phyloP scores from a whole-genome alignment of 2,329 filamentous ascomycete species.

The Exophiala viscosa region DNA sequence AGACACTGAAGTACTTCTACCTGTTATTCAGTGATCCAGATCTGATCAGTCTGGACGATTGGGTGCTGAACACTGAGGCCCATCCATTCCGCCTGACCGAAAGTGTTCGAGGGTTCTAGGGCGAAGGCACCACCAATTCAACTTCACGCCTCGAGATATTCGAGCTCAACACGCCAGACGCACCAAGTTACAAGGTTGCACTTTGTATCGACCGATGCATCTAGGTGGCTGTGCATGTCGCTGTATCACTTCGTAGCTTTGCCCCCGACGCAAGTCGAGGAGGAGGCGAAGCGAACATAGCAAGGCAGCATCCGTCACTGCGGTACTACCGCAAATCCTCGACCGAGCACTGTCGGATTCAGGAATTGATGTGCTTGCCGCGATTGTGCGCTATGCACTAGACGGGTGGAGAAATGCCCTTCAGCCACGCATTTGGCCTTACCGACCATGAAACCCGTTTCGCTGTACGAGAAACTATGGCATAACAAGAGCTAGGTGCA shows the following conservation, averaged over 20 bases:
- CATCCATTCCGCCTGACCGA: slow-evolving; percentile 33
- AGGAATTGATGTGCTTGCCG: slow-evolving; percentile 8
- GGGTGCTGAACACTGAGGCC: slow-evolving; percentile 44
- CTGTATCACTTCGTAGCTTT: too few relatives aligned
- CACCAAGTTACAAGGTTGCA: too few relatives aligned
- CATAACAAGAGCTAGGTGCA: too few relatives aligned
- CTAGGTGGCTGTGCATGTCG: too few relatives aligned
- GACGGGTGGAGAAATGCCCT: too few relatives aligned
- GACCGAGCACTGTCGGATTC: slow-evolving; percentile 8
- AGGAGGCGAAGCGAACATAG: too few relatives aligned
- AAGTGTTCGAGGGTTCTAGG: slow-evolving; percentile 1
- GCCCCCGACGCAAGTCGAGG: too few relatives aligned
- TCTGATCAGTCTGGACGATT: slow-evolving; percentile 44
- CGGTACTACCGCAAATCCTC: slow-evolving; percentile 9
- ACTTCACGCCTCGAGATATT: slow-evolving; percentile 1
- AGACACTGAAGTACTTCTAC: slow-evolving; percentile 48
- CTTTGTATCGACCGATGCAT: too few relatives aligned
- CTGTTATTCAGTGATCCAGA: slow-evolving; percentile 43
- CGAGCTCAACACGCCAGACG: too few relatives aligned
- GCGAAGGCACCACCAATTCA: slow-evolving; percentile 8
- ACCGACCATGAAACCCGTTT: too few relatives aligned
- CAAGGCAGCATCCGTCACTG: slow-evolving; percentile 15
- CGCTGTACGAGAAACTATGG: too few relatives aligned
- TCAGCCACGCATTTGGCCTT: too few relatives aligned
- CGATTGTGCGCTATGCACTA: not conserved